Base-by-base conservation (phyloP, 257 asterid genomes). In the Perilla frutescens region DNA sequence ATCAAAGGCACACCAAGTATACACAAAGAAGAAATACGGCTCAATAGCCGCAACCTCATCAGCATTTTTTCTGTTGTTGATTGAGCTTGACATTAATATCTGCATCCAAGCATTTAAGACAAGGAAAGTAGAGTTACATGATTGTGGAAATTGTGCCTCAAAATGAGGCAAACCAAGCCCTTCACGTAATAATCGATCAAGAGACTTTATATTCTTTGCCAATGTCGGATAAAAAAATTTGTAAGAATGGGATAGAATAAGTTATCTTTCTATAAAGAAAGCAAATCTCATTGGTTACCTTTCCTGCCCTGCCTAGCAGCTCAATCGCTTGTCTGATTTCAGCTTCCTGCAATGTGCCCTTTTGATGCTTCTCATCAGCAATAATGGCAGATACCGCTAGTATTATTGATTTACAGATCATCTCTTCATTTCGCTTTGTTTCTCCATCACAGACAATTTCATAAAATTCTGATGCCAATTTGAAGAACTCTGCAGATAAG, bases 1-100 rank as follows among this genome's bases (percentile, higher is more conserved):
- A 75, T 90, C 84, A 29, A 77, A 82, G 82, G 97, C 93, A 76
- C 84, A 74, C 96, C 98, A 90, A n/a, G 96, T 85, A 84, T 88
- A 85, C 39, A 92, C 77, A 82, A 91, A 86, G 81, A 87, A 75
- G 84, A 88, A 83, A 70, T 82, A 72, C 39, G 93, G 88, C 62
- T 85, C 98, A 10, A 85, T 76, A 12, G 69, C 70, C 11, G 79
- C 76, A 9, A 45, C 66, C 13, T 77, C 77, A 56, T 78, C 86
- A 12, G 80, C 92, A 53, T 55, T 76, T 72, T 80, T 74, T 75
- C 61, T 63, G 37, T 70, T 60, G 69, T 56, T 71, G 62, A 82
- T 77, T 62, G 85, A 76, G 76, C 77, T 72, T 69, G 91, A 77
- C 72, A 47, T 81, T 34, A 93, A 70, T 56, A 89, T 89, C 98